Base-by-base conservation (phyloP, 176 grass and related monocot genomes). In the Carex parvula region DNA sequence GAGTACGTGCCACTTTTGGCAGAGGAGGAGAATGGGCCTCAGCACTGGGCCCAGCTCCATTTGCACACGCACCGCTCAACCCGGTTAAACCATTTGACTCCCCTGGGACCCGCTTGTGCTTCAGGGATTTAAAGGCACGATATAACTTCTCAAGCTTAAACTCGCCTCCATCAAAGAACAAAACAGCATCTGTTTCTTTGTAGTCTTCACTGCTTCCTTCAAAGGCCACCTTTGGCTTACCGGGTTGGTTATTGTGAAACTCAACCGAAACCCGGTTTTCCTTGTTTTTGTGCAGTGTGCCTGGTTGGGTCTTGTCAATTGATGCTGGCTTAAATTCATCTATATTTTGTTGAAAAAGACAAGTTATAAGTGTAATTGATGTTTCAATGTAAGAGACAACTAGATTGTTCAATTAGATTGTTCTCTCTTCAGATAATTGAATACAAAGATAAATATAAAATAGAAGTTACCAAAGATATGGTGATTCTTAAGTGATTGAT, bases 241-340 rank as follows among this genome's bases (percentile, higher is more conserved):
- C 93, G 70, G 87, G 91, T 83, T 94, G 96, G 87, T 95, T 99
- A 56, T 99, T 99, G 58, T 93, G 89, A 78, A 99, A 99, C 85
- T 99, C 96, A 44, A 99, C 96, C 81, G 96, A 89, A 61, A 95
- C 91, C 79, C 96, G 79, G 22, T 99, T 99, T 82, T 95, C 96
- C 84, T 99, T 99, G 46, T 64, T 95, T 70, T 91, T 95, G 61
- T 99, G 91, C 62, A 99, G 84, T 58, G 87, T 95, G 72, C 93
- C 96, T 60, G 88, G 84, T 85, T 99, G 93, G 76, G 86, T 95
- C 85, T 95, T 95, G 85, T 99, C 96, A 84, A 99, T 99, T 42
- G 96, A 99, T 84, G 96, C 91, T 79, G 96, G 96, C 85, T 99
- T 95, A 90, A 99, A 99, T 87, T 99, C 96, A 88, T 99, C 96